Base-by-base conservation (phyloP, 2,329 filamentous ascomycete genomes). In the Sporothrix protearum region DNA sequence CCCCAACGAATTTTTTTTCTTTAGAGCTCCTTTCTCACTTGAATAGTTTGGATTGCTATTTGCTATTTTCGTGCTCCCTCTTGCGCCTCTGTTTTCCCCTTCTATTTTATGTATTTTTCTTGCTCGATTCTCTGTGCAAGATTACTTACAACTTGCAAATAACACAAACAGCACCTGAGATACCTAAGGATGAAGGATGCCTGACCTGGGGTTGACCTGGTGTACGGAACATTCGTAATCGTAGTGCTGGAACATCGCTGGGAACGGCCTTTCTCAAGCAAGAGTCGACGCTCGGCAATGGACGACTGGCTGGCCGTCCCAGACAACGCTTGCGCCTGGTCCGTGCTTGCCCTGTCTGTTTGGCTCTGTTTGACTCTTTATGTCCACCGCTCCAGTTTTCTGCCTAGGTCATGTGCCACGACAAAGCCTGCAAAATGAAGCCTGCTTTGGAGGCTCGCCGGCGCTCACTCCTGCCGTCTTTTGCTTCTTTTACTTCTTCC, bases 251-350 rank as follows among this genome's bases (percentile, higher is more conserved):
- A 42, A 45, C 25, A 47, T n/a, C 39, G 45, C 64, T 53, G 47
- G 47, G 53, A 53, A 68, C 64, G 64, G 45, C 16, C n/a, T 8
- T 7, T 19, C 33, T 16, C 28, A 22, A 36, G 22, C 33, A 45
- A 8, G 16, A 28, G 16, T 33, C 39, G 14, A 25, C 33, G 47
- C 47, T 51, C 47, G 64, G 64, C 64, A 68, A 68, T 68, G 30
- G 28, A 68, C 64, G 47, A 53, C 47, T 33, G 53, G 45, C 47
- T 39, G 45, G 45, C 64, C 64, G 64, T 55, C 66, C 49, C 66
- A 68, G n/a, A 68, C 66, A 55, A 36, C n/a, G 25, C 67, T 55
- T 59, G 51, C 67, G 22, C 51, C 67, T 69, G 68, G 68, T 69
- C 49, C 68, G 53, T 59, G 68, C 53, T 55, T 30, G 45, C 25